Base-by-base conservation (phyloP, 2,329 filamentous ascomycete genomes). In the Emericellopsis cladophorae region DNA sequence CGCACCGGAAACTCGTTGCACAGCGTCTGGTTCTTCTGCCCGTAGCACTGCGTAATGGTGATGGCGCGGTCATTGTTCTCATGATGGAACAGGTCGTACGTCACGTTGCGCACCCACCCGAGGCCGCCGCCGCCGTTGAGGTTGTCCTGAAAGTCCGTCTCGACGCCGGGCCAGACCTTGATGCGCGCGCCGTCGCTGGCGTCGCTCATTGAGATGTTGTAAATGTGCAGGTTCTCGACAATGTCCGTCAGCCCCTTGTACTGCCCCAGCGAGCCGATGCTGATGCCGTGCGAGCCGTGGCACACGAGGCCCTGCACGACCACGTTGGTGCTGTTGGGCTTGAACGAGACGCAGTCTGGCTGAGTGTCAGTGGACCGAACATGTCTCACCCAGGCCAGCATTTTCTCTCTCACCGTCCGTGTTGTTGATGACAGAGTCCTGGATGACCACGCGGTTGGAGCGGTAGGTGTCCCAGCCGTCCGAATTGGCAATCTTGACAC, bases 271-370 rank as follows among this genome's bases (percentile, higher is more conserved):
- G 76, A 82, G 7, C 81, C 81, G 15, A 84, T 77, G 10, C 73
- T 78, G 48, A 85, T 84, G 32, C 81, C 81, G 51, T 85, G 81
- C 4, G 76, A 82, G 31, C 79, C 79, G 49, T 79, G 79, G 60
- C 81, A 85, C 44, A 65, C 60, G 5, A 85, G 60, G 45, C 79
- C 77, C 54, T 84, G 79, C 6, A 84, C 71, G 5, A 84, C 56
- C 7, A 84, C 73, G 46, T 82, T 70, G 34, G 78, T 84, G 49
- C 71, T 78, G 55, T 84, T 85, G 15, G 80, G 80, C 58, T 85
- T 85, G 68, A 85, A 84, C 1, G 78, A 79, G 11, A 85, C 76
- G 44, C 81, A 85, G 53, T 86, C 73, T 36, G 34, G 12, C n/a
- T 36, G 4, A 15, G 16, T 36, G 10, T 21, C 18, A 21, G 18